phyloP scores from a whole-genome alignment of 169 alveolate species.

The Plasmodium inui region DNA sequence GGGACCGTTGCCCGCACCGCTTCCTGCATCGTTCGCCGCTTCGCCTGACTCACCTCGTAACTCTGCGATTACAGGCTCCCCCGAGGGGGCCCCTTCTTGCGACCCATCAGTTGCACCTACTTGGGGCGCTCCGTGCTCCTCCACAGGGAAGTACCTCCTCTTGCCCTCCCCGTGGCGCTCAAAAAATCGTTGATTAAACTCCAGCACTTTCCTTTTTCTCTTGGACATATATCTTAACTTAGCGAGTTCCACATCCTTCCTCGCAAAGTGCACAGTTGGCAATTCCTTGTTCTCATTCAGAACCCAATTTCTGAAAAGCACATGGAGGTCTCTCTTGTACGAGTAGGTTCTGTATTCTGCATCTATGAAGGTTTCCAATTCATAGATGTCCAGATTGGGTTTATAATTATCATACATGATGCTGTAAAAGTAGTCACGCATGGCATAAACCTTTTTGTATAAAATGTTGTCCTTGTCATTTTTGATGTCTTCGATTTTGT shows the following conservation, averaged over 20 bases:
- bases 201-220: constrained; percentile 50
- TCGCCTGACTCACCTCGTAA: neutral
- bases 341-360: constrained; percentile 71
- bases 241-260: constrained; percentile 71
- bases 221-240: constrained; percentile 50
- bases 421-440: constrained; percentile 73
- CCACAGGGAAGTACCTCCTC: neutral
- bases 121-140: neutral
- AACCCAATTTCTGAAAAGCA: constrained; percentile 66
- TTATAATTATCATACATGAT: constrained; percentile 63
- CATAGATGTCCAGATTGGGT: constrained; percentile 65
- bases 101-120: neutral
- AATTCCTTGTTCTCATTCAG: constrained; percentile 50
- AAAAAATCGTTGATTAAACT: constrained; percentile 20
- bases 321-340: constrained; percentile 52
- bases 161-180: constrained; percentile 33
- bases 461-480: constrained; percentile 53
- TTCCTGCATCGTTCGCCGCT: neutral
- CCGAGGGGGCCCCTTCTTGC: neutral
- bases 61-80: neutral
- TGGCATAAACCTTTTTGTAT: constrained; percentile 72
- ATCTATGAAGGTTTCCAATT: constrained; percentile 71
- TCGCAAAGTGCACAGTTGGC: constrained; percentile 67
- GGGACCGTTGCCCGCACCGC: neutral
- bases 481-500: constrained; percentile 71